Base-by-base conservation (phyloP, 169 alveolate species). In the Plasmodium vivax region DNA sequence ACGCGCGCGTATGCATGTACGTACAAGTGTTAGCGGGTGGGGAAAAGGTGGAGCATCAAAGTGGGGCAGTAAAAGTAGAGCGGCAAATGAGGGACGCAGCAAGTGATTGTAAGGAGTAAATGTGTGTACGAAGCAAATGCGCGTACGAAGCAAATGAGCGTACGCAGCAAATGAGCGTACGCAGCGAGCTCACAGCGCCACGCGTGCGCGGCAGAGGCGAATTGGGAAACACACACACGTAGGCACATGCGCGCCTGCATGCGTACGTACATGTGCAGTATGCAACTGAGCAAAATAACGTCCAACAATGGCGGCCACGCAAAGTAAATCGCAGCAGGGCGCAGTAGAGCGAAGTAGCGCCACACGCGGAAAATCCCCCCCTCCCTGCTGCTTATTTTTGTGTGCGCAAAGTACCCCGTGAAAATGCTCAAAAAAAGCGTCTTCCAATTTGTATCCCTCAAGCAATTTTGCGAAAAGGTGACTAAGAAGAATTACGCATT, bases 181-280 rank as follows among this genome's bases (percentile, higher is more conserved):
- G 41, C 41, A 74, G 43, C 12, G 30, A 34, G 12, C 5, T 23
- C 83, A 74, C 38, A 23, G 32, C 23, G 83, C 30, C 54, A 74
- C 19, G 16, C n/a, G 41, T 74, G 83, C 54, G 27, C 7, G 34
- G 34, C 7, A 74, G 23, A 30, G 23, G n/a, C 6, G 8, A 62
- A 45, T 45, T 10, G 56, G 56, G 14, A 62, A 62, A 62, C 27
- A 62, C 27, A 62, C 27, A 62, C 27, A 27, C 16, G 36, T 82
- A 56, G 5, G 68, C 56, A 82, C 19, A 47, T 82, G 68, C 9
- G 56, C 68, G 38, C 43, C 16, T 56, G n/a, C 79, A 82, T 82
- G 43, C 41, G 19, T 81, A 34, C 83, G 54, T 81, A 81, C 45
- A 81, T 81, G 84, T 77, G 9, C 38, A 56, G 34, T 62, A 19